phyloP scores from a whole-genome alignment of 805 yeast genomes.

The Phaffomyces antillensis region DNA sequence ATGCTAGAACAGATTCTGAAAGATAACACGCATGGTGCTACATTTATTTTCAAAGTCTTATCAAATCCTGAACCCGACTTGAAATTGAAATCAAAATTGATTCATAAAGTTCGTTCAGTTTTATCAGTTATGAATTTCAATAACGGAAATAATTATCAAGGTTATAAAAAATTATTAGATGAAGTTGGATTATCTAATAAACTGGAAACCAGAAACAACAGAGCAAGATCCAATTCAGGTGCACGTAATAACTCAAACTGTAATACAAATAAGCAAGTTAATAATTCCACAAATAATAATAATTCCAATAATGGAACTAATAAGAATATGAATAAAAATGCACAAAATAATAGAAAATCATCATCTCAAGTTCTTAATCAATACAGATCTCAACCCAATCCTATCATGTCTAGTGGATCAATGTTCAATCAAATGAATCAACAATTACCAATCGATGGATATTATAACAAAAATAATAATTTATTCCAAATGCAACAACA shows the following conservation, averaged over 20 bases:
- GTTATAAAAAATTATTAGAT: conserved; percentile 80
- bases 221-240: conserved; percentile 19
- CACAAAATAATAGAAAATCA: background rate
- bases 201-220: conserved; percentile 15
- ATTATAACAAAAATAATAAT: background rate
- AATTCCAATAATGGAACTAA: too few relatives aligned
- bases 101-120: conserved; percentile 54
- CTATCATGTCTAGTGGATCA: background rate
- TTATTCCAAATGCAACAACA: background rate
- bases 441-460: background rate
- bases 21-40: conserved; percentile 65
- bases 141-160: conserved; percentile 39
- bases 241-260: conserved; percentile 8
- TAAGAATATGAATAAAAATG: too few relatives aligned
- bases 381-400: conserved; percentile 3
- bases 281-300: conserved; percentile 11
- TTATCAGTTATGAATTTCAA: conserved; percentile 52
- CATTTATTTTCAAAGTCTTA: conserved; percentile 72
- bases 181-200: conserved; percentile 64
- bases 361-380: conserved; percentile 12
- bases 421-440: background rate
- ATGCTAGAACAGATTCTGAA: conserved; percentile 51
- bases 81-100: conserved; percentile 48
- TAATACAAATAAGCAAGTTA: conserved; percentile 1
- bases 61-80: conserved; percentile 62